phyloP scores from a whole-genome alignment of 2,329 filamentous ascomycete genomes.

The Fusarium odoratissimum region DNA sequence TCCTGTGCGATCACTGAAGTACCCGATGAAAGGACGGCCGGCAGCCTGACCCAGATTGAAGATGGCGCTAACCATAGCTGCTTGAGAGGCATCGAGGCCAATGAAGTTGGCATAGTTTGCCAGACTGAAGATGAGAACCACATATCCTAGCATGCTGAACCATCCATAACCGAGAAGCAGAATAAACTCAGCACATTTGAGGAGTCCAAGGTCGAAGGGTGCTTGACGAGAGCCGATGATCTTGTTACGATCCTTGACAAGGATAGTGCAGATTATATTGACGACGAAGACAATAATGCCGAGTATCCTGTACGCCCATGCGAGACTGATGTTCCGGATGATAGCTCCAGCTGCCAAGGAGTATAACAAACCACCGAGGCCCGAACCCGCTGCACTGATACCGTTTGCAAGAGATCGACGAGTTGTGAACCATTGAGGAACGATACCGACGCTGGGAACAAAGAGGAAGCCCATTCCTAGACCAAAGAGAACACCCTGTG shows the following conservation, averaged over 20 bases:
- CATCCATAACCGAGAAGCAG: slow-evolving; percentile 75
- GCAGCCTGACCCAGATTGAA: slow-evolving; percentile 76
- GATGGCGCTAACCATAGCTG: slow-evolving; percentile 77
- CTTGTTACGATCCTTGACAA: slow-evolving; percentile 79
- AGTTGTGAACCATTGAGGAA: slow-evolving; percentile 80
- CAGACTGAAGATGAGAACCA: slow-evolving; percentile 80
- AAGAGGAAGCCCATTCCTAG: slow-evolving; percentile 82
- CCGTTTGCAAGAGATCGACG: slow-evolving; percentile 77
- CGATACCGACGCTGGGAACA: slow-evolving; percentile 73
- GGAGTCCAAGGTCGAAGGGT: slow-evolving; percentile 72
- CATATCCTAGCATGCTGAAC: slow-evolving; percentile 79
- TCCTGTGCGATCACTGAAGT: slow-evolving; percentile 76
- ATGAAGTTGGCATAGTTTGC: slow-evolving; percentile 78
- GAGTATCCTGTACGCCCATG: slow-evolving; percentile 75
- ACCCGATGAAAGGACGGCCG: slow-evolving; percentile 77
- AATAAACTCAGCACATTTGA: slow-evolving; percentile 71
- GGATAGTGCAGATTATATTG: slow-evolving; percentile 70
- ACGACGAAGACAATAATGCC: slow-evolving; percentile 72
- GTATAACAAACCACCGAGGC: slow-evolving; percentile 79
- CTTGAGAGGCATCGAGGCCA: slow-evolving; percentile 74
- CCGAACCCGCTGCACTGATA: slow-evolving; percentile 74
- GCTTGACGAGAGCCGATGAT: slow-evolving; percentile 73
- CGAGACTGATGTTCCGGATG: slow-evolving; percentile 71
- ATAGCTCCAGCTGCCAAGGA: slow-evolving; percentile 75
- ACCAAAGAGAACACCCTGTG: slow-evolving; percentile 82